A percentile compares a stretch with the other conserved stretches of the same genome.
phyloP scores from a whole-genome alignment of 345 rosid genomes.

The Eutrema japonicum region DNA sequence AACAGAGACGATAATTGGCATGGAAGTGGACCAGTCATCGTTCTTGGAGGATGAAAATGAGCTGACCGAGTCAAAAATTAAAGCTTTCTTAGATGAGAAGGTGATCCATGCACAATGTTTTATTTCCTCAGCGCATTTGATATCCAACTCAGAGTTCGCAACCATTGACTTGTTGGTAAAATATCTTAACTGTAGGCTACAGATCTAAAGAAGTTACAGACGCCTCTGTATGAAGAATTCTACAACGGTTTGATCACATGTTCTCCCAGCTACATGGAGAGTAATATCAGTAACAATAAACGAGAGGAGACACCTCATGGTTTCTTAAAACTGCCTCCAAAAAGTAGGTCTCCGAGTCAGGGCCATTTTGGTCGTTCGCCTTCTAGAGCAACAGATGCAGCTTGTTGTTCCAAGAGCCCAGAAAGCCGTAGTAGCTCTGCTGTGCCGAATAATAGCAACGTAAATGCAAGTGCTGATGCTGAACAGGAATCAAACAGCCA shows the following conservation, averaged over 20 bases:
- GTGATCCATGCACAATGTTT: slow-evolving; percentile 38
- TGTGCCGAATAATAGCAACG: neutral
- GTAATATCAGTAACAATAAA: slow-evolving; percentile 26
- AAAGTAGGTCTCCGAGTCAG: slow-evolving; percentile 71
- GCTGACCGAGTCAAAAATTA: slow-evolving; percentile 84
- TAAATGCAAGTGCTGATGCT: slow-evolving; percentile 30
- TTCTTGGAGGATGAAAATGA: slow-evolving; percentile 80
- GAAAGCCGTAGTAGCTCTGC: slow-evolving; percentile 49
- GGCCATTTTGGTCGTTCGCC: slow-evolving; percentile 59
- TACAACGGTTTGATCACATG: slow-evolving; percentile 65
- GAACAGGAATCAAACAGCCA: slow-evolving; percentile 61
- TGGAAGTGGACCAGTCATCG: slow-evolving; percentile 43
- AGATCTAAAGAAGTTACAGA: slow-evolving; percentile 86
- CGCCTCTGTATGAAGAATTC: slow-evolving; percentile 85
- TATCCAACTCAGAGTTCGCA: slow-evolving; percentile 8
- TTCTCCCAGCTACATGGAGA: slow-evolving; percentile 60
- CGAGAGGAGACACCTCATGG: slow-evolving; percentile 59
- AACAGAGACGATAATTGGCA: slow-evolving; percentile 22
- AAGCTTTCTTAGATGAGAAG: slow-evolving; percentile 80
- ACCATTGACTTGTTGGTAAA: neutral
- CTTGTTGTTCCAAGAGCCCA: slow-evolving; percentile 59
- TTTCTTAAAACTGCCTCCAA: slow-evolving; percentile 84
- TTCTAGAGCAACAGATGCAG: slow-evolving; percentile 53
- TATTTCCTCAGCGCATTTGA: neutral
- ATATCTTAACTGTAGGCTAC: slow-evolving; percentile 56